These are phyloP conservation scores for Drechslerella dactyloides DNA, from an alignment of 2,329 filamentous ascomycete species.

Conservation along the genomic window DNA sequence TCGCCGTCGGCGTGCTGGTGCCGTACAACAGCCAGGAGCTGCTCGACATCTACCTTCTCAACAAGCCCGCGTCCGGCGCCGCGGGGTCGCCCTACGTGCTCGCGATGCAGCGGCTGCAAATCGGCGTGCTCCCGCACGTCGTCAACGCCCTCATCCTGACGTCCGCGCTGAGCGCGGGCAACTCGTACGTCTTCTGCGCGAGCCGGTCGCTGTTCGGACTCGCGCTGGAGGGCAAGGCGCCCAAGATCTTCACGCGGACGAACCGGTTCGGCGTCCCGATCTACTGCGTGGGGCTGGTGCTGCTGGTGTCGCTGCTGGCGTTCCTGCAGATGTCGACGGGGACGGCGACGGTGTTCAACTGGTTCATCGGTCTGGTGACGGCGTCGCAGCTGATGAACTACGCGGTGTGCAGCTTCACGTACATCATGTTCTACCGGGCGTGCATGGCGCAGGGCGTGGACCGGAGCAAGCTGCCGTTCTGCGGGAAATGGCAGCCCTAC, in stretches of 20 bases:
- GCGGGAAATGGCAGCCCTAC: constrained; percentile 72
- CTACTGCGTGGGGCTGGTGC: constrained; percentile 72
- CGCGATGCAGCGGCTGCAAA: constrained; percentile 71
- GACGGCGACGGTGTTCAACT: constrained; percentile 71
- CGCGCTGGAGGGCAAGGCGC: constrained; percentile 69
- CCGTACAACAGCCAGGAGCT: constrained; percentile 71
- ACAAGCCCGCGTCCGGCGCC: constrained; percentile 66
- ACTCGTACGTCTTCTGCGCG: constrained; percentile 72
- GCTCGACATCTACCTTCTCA: constrained; percentile 66
- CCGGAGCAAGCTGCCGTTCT: constrained; percentile 73
- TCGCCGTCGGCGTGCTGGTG: constrained; percentile 74
- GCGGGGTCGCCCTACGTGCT: constrained; percentile 72
- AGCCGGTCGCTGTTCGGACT: constrained; percentile 73
- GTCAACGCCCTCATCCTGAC: constrained; percentile 76
- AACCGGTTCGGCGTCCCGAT: constrained; percentile 73
- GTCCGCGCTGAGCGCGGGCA: constrained; percentile 72
- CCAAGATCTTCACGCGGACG: constrained; percentile 66
- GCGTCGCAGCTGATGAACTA: constrained; percentile 78
- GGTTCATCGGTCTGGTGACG: constrained; percentile 75
- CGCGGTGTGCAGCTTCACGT: constrained; percentile 72
- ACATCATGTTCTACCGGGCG: constrained; percentile 74
- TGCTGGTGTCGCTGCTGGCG: constrained; percentile 72
- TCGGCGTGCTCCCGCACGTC: constrained; percentile 70
- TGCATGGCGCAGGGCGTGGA: constrained; percentile 72
- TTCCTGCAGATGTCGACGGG: constrained; percentile 75